phyloP scores from a whole-genome alignment of 2,329 filamentous ascomycete species.

The Monilinia fructigena region DNA sequence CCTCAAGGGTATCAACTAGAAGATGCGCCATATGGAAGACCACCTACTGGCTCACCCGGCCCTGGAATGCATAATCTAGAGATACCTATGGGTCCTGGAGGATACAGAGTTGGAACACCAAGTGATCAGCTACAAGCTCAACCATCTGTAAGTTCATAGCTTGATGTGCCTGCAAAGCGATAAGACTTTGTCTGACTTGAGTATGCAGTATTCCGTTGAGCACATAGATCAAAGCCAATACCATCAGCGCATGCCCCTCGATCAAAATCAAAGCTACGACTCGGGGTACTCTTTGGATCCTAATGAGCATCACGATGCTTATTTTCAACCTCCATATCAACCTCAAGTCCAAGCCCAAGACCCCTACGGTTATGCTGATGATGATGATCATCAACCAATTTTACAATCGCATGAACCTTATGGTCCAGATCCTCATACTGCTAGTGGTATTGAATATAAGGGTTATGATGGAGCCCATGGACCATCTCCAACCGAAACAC shows the following conservation, averaged over 20 bases:
- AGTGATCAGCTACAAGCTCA: conserved; percentile 80
- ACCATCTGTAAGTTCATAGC: conserved; percentile 65
- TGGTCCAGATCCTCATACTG: conserved; percentile 56
- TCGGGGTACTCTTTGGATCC: conserved; percentile 76
- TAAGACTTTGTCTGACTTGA: conserved; percentile 26
- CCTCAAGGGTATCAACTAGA: conserved; percentile 80
- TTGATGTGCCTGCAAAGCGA: conserved; percentile 7
- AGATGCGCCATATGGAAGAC: conserved; percentile 48
- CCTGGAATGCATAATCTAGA: conserved; percentile 55
- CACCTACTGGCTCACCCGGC: conserved; percentile 28
- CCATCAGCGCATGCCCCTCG: conserved; percentile 51
- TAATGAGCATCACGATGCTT: conserved; percentile 81
- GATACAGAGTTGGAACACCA: conserved; percentile 54
- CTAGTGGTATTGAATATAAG: conserved; percentile 44
- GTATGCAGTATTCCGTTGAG: conserved; percentile 64
- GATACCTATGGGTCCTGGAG: conserved; percentile 63
- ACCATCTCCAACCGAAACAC: conserved; percentile 49
- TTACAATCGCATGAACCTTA: conserved; percentile 55
- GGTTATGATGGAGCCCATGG: conserved; percentile 44
- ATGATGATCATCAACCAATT: conserved; percentile 74
- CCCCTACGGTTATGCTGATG: conserved; percentile 50
- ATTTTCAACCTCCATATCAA: conserved; percentile 81
- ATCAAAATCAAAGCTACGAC: conserved; percentile 50
- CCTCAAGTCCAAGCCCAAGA: conserved; percentile 44
- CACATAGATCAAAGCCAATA: conserved; percentile 65